Base-by-base conservation (phyloP, 2,329 filamentous ascomycete species). In the Talaromyces sp. region DNA sequence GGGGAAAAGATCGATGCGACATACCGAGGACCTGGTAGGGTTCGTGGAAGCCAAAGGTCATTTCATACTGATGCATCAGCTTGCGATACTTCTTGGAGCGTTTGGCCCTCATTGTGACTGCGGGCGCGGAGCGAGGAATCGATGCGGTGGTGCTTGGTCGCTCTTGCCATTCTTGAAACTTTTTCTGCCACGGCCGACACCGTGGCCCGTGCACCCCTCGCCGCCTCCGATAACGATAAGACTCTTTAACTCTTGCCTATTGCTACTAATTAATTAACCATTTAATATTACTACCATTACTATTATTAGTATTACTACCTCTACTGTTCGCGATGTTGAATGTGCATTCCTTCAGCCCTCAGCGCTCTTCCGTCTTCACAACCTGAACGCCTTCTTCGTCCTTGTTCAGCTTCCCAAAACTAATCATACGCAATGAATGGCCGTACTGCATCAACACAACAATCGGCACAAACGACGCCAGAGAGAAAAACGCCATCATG, bases 1-100 rank as follows among this genome's bases (percentile, higher is more conserved):
- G 21, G 17, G 21, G 19, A 27, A 26, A 4, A 11, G 13, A 21
- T 11, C 31, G 10, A 10, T 17, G 35, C 21, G 27, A 53, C 56
- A 51, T 63, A 89, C 86, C 81, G 50, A 96, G 80, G 56, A 96
- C 88, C 78, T 98, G 95, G 78, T 97, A 98, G 11, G 95, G 92
- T 77, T 95, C 90, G 67, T 93, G 90, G 75, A 97, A 97, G 63
- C 89, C 89, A 73, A 96, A 97, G 63, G 86, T 87, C 74, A 93
- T 84, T 71, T 88, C 86, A 83, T 93, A 96, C 72, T 93, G 89
- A 77, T 91, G 88, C 88, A 99, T 96, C 70, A 97, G 86, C 86
- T 97, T 97, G 72, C 88, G 86, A 75, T 91, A 92, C 69, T 89
- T 87, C 76, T 90, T 88, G 49, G 81, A 82, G 62, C 85, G 81